These are phyloP conservation scores for Pachysandra terminalis DNA, from an alignment of 164 flowering plant species.

Conservation along the genomic window DNA sequence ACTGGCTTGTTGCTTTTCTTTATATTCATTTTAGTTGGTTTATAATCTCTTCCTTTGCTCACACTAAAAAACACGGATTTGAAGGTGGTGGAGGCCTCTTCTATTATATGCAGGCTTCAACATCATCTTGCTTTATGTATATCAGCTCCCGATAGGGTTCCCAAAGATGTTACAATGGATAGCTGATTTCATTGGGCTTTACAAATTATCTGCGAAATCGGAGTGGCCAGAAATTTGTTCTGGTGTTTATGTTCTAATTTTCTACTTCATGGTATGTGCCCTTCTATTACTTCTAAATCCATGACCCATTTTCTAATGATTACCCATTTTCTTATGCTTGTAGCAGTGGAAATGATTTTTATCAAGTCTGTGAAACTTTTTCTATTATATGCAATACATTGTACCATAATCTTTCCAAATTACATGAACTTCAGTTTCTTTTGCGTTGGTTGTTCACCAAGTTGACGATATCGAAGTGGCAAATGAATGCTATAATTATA, in stretches of 20 bases:
- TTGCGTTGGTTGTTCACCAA: too few species aligned
- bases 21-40: slow-evolving; percentile 9
- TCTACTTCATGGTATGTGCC: slow-evolving; percentile 66
- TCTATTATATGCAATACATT: not conserved
- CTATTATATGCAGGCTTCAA: slow-evolving; percentile 67
- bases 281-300: too few species aligned
- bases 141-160: slow-evolving; percentile 74
- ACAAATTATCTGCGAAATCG: slow-evolving; percentile 51
- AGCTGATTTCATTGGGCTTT: slow-evolving; percentile 74
- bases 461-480: too few species aligned
- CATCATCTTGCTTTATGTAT: slow-evolving; percentile 65
- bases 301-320: not conserved
- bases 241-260: slow-evolving; percentile 57
- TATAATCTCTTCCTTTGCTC: slow-evolving; percentile 11
- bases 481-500: too few species aligned
- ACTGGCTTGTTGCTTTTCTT: not conserved
- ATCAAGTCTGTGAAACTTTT: not conserved
- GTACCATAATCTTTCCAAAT: too few species aligned
- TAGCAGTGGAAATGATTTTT: not conserved
- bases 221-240: slow-evolving; percentile 75
- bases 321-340: not conserved
- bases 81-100: slow-evolving; percentile 96
- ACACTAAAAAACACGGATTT: slow-evolving; percentile 22
- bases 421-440: too few species aligned
- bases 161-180: slow-evolving; percentile 37